phyloP scores from a whole-genome alignment of 176 grass and related monocot genomes.

The Poa pratensis region DNA sequence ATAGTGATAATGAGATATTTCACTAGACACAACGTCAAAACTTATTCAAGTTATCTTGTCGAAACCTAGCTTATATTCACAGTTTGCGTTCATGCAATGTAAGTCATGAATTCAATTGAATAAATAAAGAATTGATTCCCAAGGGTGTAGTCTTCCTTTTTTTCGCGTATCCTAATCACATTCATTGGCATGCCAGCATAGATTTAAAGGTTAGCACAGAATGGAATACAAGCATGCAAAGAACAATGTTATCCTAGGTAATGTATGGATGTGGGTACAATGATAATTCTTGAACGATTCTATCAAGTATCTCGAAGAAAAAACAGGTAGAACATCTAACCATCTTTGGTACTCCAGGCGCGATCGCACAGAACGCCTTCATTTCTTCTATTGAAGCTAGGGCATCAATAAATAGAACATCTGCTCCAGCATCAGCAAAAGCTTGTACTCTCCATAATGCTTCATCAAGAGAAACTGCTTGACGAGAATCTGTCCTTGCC shows the following conservation, averaged over 20 bases:
- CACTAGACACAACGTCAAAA: background rate
- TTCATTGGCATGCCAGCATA: conserved; percentile 6
- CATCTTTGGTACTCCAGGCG: conserved; percentile 90
- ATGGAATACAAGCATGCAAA: background rate
- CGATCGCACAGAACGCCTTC: conserved; percentile 73
- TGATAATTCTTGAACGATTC: conserved; percentile 18
- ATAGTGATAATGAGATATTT: background rate
- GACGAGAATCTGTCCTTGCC: conserved; percentile 80
- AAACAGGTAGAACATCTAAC: conserved; percentile 49
- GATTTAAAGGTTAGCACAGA: conserved; percentile 12
- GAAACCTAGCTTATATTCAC: conserved; percentile 15
- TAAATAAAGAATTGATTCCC: background rate
- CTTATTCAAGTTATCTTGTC: background rate
- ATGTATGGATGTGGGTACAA: background rate
- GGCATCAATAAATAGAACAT: conserved; percentile 92
- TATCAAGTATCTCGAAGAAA: conserved; percentile 15
- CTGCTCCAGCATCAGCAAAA: conserved; percentile 93
- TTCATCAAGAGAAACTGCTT: conserved; percentile 90
- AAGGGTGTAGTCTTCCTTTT: background rate
- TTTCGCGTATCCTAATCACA: background rate
- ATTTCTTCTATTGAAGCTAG: conserved; percentile 95
- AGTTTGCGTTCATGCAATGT: background rate
- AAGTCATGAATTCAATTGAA: background rate
- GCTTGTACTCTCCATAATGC: conserved; percentile 83
- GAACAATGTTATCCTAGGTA: background rate